Conservation (phyloP, 768 basidiomycete species). For the Gloeostereum incarnatum region DNA sequence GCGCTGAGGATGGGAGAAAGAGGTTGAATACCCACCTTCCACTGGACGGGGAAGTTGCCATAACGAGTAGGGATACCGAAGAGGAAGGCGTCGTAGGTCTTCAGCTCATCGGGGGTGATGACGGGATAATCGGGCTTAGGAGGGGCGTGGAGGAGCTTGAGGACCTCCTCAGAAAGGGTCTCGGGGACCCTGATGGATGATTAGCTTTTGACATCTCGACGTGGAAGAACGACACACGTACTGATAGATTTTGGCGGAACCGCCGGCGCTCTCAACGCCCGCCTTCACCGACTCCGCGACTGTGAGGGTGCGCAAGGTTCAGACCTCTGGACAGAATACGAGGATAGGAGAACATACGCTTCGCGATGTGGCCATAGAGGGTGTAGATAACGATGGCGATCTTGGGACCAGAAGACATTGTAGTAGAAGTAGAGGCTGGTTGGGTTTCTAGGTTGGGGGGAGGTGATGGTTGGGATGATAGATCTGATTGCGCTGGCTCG, state of each 20-base stretch:
- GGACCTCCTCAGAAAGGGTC: slow-evolving; percentile 63
- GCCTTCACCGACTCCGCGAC: slow-evolving; percentile 50
- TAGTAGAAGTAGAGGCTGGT: slow-evolving; percentile 8
- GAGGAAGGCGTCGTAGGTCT: slow-evolving; percentile 60
- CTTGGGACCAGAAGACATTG: slow-evolving; percentile 36
- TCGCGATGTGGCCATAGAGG: slow-evolving; percentile 65
- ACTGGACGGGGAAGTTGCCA: slow-evolving; percentile 74
- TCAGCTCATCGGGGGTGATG: slow-evolving; percentile 40
- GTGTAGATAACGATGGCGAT: slow-evolving; percentile 69
- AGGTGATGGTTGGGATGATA: slow-evolving; percentile 4
- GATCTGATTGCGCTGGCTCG: slow-evolving; percentile 1
- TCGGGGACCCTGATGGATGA: slow-evolving; percentile 50
- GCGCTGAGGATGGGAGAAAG: not conserved
- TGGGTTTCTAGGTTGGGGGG: slow-evolving; percentile 11
- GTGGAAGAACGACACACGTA: slow-evolving; percentile 17
- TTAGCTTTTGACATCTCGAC: not conserved
- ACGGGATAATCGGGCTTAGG: slow-evolving; percentile 67
- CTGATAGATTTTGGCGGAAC: slow-evolving; percentile 45
- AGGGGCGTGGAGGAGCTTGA: slow-evolving; percentile 61
- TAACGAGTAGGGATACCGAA: slow-evolving; percentile 76
- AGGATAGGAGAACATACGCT: slow-evolving; percentile 31
- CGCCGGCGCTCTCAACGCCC: slow-evolving; percentile 40
- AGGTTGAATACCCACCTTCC: slow-evolving; percentile 34
- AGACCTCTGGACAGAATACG: not conserved
- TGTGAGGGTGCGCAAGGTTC: slow-evolving; percentile 17